phyloP scores from a whole-genome alignment of 2,329 filamentous ascomycete genomes.

The Tolypocladium tundrense region DNA sequence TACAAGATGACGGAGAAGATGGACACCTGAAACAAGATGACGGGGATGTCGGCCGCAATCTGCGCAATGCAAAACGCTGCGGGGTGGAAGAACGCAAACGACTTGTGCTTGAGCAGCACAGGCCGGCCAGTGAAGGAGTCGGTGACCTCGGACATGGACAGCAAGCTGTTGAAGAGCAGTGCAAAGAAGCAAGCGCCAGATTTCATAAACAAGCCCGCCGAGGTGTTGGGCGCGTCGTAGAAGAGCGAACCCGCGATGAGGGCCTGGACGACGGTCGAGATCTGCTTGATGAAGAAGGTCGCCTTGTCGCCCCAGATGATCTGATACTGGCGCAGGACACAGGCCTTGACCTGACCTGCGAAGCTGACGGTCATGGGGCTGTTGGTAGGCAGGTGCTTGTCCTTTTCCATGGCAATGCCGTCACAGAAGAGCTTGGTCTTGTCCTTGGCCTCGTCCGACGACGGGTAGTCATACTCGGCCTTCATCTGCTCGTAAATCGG shows the following conservation, averaged over 20 bases:
- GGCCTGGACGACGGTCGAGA: conserved; percentile 45
- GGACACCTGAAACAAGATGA: conserved; percentile 47
- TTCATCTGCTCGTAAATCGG: conserved; percentile 38
- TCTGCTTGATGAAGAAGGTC: conserved; percentile 53
- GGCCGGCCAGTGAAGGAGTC: conserved; percentile 51
- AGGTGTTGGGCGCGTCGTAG: conserved; percentile 49
- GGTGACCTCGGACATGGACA: conserved; percentile 57
- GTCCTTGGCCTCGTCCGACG: conserved; percentile 33
- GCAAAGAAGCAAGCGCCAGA: conserved; percentile 55
- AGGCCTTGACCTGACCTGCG: conserved; percentile 42
- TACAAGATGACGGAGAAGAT: conserved; percentile 49
- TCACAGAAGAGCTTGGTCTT: conserved; percentile 44
- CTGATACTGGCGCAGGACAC: conserved; percentile 51
- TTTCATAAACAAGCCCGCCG: conserved; percentile 53
- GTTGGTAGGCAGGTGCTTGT: conserved; percentile 37
- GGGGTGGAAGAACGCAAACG: conserved; percentile 48
- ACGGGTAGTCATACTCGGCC: conserved; percentile 46
- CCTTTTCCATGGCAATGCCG: conserved; percentile 42
- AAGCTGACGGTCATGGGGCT: conserved; percentile 50
- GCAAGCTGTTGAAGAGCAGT: conserved; percentile 49
- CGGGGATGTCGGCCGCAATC: conserved; percentile 42
- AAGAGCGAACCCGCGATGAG: conserved; percentile 58
- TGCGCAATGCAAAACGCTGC: conserved; percentile 49
- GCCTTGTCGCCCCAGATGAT: conserved; percentile 56
- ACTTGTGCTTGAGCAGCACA: conserved; percentile 47